Base-by-base conservation (phyloP, 495 filamentous ascomycete species). In the Penicillium coffeae region DNA sequence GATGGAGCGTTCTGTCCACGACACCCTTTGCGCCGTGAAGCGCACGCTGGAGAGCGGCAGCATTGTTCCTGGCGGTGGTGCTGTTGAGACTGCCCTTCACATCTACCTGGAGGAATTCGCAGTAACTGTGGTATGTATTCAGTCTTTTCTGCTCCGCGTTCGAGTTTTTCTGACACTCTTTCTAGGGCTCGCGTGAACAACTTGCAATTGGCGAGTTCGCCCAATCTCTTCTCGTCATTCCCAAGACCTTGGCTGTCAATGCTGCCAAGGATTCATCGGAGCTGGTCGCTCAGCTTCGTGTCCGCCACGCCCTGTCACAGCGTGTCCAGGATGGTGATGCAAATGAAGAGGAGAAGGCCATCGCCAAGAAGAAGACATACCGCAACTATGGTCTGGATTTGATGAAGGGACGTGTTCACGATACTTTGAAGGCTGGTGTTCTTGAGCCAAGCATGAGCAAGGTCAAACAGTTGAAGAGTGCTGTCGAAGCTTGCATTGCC, bases 31-130 rank as follows among this genome's bases (percentile, higher is more conserved):
- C 51, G 94, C 92, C 45, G 88, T 98, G 49, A 98, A 98, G 83
- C 83, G 93, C 37, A 96, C 94, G 16, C 76, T 99, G 33, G 93
- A 99, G 75, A 95, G 43, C 66, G 93, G 93, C 44, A 90, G 87
- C 70, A 91, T 99, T 48, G 93, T 99, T 27, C 93, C 93, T 27
- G 93, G 93, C 42, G 93, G 91, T 56, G 93, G 91, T 55, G 94
- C 93, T 10, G 94, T 96, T 15, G 93, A 99, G 76, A 97, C 93
- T n/a, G 93, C 93, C 20, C 78, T 99, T 45, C 93, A 96, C 73
- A 99, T 99, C 65, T 97, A 97, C 73, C 80, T 99, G 25, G 93
- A 99, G 76, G 95, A 99, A 69, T 97, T 95, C 71, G 93, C 93
- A n/a, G 91, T 92, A 57, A 96, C 93, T 46, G 90, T 99, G 45